phyloP scores from a whole-genome alignment of 2,329 filamentous ascomycete genomes.

The Xylariaceae sp. region DNA sequence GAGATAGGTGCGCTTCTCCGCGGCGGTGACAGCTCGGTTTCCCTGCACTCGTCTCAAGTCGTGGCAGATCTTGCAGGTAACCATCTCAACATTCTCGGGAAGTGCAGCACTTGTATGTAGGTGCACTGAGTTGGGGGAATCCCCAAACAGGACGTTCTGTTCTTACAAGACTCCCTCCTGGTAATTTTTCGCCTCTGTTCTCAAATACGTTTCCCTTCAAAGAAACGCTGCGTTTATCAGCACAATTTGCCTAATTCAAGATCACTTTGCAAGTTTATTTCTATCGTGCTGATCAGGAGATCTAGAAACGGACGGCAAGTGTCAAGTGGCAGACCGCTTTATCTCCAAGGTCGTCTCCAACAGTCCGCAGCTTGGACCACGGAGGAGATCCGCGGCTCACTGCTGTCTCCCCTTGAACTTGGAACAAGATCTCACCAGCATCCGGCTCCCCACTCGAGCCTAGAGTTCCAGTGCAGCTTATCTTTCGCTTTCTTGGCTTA shows the following conservation, averaged over 20 bases:
- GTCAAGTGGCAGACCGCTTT: neutral
- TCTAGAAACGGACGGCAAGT: conserved; percentile 25
- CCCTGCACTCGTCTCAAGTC: conserved; percentile 18
- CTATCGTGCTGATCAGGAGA: conserved; percentile 26
- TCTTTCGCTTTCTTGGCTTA: conserved; percentile 21
- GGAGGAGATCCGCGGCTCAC: conserved; percentile 11
- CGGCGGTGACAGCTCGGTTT: conserved; percentile 8
- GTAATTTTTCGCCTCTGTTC: neutral
- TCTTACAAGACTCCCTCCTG: neutral
- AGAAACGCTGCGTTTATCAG: conserved; percentile 21
- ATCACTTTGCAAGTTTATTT: conserved; percentile 10
- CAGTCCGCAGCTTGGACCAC: conserved; percentile 14
- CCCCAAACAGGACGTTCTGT: neutral
- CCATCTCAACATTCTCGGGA: conserved; percentile 3
- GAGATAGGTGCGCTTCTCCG: neutral
- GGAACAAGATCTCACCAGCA: conserved; percentile 10
- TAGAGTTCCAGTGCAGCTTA: conserved; percentile 30
- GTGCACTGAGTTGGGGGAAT: no score
- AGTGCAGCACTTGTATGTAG: conserved; percentile 4
- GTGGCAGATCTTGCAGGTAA: conserved; percentile 14
- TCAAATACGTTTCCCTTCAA: conserved; percentile 6
- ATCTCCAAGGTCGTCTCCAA: neutral
- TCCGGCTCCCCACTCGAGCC: conserved; percentile 20
- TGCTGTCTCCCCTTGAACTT: neutral
- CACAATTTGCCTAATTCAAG: conserved; percentile 21